A percentile compares a stretch with the other conserved stretches of the same genome.
These are phyloP conservation scores for Periconia sp. DNA, from an alignment of 2,329 filamentous ascomycete species.

Conservation along the genomic window DNA sequence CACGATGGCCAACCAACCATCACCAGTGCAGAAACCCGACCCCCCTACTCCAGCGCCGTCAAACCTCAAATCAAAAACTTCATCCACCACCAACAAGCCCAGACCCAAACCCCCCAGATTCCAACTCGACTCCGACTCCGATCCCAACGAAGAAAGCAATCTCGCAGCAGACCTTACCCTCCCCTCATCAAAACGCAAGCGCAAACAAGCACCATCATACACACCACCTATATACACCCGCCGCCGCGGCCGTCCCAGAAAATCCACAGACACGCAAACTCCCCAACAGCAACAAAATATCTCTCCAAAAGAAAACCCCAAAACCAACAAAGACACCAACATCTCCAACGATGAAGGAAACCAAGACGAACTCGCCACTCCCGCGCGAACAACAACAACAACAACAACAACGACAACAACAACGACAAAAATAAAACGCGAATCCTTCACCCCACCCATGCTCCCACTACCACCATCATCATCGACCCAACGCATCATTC, in stretches of 20 bases:
- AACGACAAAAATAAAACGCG: slow-evolving; percentile 32
- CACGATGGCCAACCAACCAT: neutral
- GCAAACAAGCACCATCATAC: neutral
- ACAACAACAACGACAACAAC: too few relatives aligned
- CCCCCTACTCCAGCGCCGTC: neutral
- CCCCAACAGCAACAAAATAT: neutral
- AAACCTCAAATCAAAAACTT: neutral
- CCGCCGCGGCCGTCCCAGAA: neutral
- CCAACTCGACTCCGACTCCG: slow-evolving; percentile 9
- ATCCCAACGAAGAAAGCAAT: neutral
- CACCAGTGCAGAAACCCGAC: neutral
- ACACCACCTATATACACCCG: slow-evolving; percentile 1
- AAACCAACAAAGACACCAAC: slow-evolving; percentile 3
- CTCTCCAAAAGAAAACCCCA: slow-evolving; percentile 5
- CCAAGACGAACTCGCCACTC: slow-evolving; percentile 5
- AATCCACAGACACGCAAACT: slow-evolving; percentile 4
- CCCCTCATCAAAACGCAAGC: slow-evolving; percentile 1
- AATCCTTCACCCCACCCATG: slow-evolving; percentile 17
- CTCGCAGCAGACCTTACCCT: slow-evolving; percentile 3
- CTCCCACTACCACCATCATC: slow-evolving; percentile 7
- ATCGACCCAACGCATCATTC: slow-evolving; percentile 2
- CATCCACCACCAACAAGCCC: slow-evolving; percentile 1
- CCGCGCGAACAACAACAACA: neutral
- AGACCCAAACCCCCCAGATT: slow-evolving; percentile 1
- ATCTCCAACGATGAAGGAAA: neutral